Evolutionary conservation across 345 rosid genomes (phyloP).

Genomic region (Acer saccharum): DNA sequence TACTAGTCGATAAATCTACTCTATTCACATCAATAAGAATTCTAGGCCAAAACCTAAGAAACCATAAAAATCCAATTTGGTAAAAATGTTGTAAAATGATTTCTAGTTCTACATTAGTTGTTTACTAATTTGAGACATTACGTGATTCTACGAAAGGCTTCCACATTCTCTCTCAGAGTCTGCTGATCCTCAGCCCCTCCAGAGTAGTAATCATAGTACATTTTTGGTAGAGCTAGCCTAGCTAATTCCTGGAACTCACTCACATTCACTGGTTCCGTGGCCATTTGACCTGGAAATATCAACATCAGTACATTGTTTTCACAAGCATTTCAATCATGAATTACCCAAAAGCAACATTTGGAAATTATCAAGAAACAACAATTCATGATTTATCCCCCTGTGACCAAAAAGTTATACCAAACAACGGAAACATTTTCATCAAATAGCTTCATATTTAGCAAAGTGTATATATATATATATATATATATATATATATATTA

Average conservation of each 20-base stretch:
- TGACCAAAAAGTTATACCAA: background rate
- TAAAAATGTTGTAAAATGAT: background rate
- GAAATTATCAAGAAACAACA: background rate
- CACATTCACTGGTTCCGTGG: slow-evolving; percentile 60
- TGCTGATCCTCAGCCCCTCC: slow-evolving; percentile 86
- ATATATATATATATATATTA: too few species aligned
- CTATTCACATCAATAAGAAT: slow-evolving; percentile 72
- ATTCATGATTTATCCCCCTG: background rate
- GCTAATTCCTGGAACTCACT: slow-evolving; percentile 81
- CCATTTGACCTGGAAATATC: slow-evolving; percentile 41
- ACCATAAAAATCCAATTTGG: slow-evolving; percentile 2
- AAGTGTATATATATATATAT: too few species aligned
- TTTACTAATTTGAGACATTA: slow-evolving; percentile 18
- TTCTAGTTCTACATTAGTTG: background rate
- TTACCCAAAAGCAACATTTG: background rate
- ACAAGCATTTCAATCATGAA: background rate
- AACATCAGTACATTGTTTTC: background rate
- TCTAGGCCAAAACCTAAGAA: slow-evolving; percentile 72
- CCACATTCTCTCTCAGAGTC: slow-evolving; percentile 62
- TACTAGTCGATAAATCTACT: slow-evolving; percentile 48
- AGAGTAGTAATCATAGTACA: slow-evolving; percentile 67
- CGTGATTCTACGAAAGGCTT: slow-evolving; percentile 72
- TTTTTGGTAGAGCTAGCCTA: slow-evolving; percentile 68
- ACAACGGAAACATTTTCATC: too few species aligned
- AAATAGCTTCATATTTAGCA: too few species aligned